Evolutionary conservation across 129 eudicot genomes (phyloP), one percentile per base, ranked within the genome.

Genomic region (Calendula officinalis): DNA sequence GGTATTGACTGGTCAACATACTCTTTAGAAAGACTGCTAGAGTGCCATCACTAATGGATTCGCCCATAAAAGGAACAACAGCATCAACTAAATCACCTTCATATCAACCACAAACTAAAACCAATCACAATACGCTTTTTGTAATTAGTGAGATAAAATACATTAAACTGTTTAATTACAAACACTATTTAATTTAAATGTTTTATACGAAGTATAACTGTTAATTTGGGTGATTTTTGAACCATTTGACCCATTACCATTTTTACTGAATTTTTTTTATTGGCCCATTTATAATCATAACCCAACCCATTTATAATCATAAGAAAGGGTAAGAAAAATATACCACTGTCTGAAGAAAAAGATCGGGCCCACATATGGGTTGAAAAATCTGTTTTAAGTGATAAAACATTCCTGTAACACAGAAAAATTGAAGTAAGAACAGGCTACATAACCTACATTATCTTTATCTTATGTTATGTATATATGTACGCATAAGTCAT

Each of bases 21-120:
- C 84, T 76, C 41, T 79, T 79, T 51, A 79, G 36, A 35, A 79
- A 79, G 13, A 69, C 64, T 27, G 84, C 84, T 16, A 79, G 62
- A 52, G 84, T 79, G 59, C 84, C 84, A 69, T 79, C 84, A 39
- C 66, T 68, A 39, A 79, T 70, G 11, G 84, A 79, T 56, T 79
- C 84, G 3, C 84, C 84, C 84, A 79, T 79, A 48, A 56, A 79
- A 12, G 80, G 84, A 32, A 79, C 84, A 42, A 79, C 77, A 49
- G 84, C 80, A 37, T 74, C 80, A 11, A 78, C 83, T 40, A 74
- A 56, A 42, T 79, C 80, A 64, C 84, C 84, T 79, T 56, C 69
- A 62, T 48, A 35, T 40, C 11, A 48, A 3, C 2, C 52, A 46
- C 13, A 3, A 46, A 46, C 6, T 9, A 7, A 46, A 6, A 46